These are phyloP conservation scores for Neurospora sp. DNA, from an alignment of 2,329 filamentous ascomycete genomes.

Conservation along the genomic window DNA sequence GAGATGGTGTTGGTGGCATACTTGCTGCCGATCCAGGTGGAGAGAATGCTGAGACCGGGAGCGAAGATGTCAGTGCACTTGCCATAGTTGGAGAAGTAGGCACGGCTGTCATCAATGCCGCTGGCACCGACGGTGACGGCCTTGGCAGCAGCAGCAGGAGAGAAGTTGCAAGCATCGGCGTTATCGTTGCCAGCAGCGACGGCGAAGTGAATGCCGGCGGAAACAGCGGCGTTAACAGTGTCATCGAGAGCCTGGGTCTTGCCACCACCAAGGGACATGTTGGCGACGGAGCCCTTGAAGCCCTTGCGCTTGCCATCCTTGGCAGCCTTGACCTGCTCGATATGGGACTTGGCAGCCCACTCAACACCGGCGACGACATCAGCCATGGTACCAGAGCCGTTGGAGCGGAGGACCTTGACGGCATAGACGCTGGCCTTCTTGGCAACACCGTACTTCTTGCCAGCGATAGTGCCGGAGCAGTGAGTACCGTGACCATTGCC, in stretches of 20 bases:
- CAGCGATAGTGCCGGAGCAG: slow-evolving; percentile 95
- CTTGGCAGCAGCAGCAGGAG: slow-evolving; percentile 81
- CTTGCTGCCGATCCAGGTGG: slow-evolving; percentile 96
- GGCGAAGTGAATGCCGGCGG: slow-evolving; percentile 89
- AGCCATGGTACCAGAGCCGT: slow-evolving; percentile 96
- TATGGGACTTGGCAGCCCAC: slow-evolving; percentile 75
- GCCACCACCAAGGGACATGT: slow-evolving; percentile 98
- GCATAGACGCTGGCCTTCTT: slow-evolving; percentile 97
- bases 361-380: slow-evolving; percentile 98
- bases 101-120: slow-evolving; percentile 85
- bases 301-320: slow-evolving; percentile 87
- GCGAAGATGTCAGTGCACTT: slow-evolving; percentile 99
- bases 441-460: slow-evolving; percentile 98
- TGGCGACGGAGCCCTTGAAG: slow-evolving; percentile 98
- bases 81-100: slow-evolving; percentile 99
- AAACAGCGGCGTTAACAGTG: slow-evolving; percentile 87
- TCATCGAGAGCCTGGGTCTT: slow-evolving; percentile 87
- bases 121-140: slow-evolving; percentile 95
- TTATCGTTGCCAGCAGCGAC: slow-evolving; percentile 99
- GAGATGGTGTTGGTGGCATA: slow-evolving; percentile 98
- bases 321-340: slow-evolving; percentile 62
- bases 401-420: slow-evolving; percentile 96
- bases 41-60: slow-evolving; percentile 90
- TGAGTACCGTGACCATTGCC: slow-evolving; percentile 98
- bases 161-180: slow-evolving; percentile 98